Base-by-base conservation (phyloP, 2,329 filamentous ascomycete genomes). In the Exophiala sp. region DNA sequence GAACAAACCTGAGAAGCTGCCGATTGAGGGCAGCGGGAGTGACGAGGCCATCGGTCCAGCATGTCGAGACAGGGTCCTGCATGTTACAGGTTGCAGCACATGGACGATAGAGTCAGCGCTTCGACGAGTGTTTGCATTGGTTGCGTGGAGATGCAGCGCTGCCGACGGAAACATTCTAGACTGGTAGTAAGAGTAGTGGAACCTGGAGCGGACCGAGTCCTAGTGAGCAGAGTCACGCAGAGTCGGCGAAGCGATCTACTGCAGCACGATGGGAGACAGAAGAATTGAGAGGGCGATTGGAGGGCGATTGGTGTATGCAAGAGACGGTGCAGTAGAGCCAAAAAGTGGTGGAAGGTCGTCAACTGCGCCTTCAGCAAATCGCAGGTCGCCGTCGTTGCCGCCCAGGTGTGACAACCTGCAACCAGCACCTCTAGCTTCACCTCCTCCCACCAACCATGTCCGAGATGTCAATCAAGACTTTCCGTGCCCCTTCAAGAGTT, bases 121-220 rank as follows among this genome's bases (percentile, higher is more conserved):
- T 57, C 50, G 48, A 54, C 43, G 22, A 51, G 48, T 35, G 46
- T 37, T 46, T 51, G 43, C 50, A 57, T 57, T 57, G 54, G 54
- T 48, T 50, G 43, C 51, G 50, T 21, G 39, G 22, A 30, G 1
- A 1, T 9, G 5, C 6, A 18, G 23, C 34, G 47, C 21, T 18
- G 44, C 27, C 24, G 35, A 40, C 18, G 48, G 23, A 40, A n/a
- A 30, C 42, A 45, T 46, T n/a, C 19, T 50, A 21, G 48, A 42
- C 39, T 41, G 34, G 22, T 24, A 32, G 34, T 16, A 32, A 37
- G 16, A 43, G 42, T 30, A 40, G 48, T 50, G 47, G 38, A 32
- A 42, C 42, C 47, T 54, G 52, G 52, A 55, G 52, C 52, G 52
- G 52, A 51, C 52, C 52, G 52, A 51, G 45, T 39, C 42, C 34